Evolutionary conservation across 2,329 filamentous ascomycete genomes (phyloP), one percentile per base, ranked within the genome.

Genomic region (Fulvia fulva): DNA sequence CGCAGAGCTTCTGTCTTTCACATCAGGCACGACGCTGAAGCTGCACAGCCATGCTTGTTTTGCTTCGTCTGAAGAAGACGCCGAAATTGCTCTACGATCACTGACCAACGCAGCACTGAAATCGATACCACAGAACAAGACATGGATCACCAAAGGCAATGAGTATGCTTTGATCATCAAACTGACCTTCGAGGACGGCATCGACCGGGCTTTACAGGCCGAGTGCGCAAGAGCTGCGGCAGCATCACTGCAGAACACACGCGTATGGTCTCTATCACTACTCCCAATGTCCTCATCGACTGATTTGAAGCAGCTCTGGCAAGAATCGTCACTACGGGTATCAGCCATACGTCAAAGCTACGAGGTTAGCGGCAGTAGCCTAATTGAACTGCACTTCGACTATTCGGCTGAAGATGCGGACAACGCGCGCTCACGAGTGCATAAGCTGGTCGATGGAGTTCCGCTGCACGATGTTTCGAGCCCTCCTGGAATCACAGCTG

Each of bases 111-210:
- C 55, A 56, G 49, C 46, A 53, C 51, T 58, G 53, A 56, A 26
- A 19, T n/a, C 51, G n/a, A 8, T 32, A 5, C 41, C 49, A 49
- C 37, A 54, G 22, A 47, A 30, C 23, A 43, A 25, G 14, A 53
- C 59, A 19, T 77, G 74, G 73, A 66, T 75, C n/a, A 57, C 59
- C 22, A 68, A 70, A 14, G 72, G 68, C 7, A 64, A 67, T 37
- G 68, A 66, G 16, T 68, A 77, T 61, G 66, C 69, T 21, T 59
- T 77, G 12, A 58, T 66, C 3, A 25, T 68, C n/a, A 25, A 37
- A 8, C 34, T 65, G 6, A 26, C 51, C 3, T 34, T 63, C 23
- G 53, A 46, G 9, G 44, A 19, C 12, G 46, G 30, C 5, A 23
- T 34, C 8, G 5, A 9, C 7, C 21, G 21, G 8, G 49, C 53